Conservation (phyloP, 2,329 filamentous ascomycete genomes). For the Sporothrix mexicana region DNA sequence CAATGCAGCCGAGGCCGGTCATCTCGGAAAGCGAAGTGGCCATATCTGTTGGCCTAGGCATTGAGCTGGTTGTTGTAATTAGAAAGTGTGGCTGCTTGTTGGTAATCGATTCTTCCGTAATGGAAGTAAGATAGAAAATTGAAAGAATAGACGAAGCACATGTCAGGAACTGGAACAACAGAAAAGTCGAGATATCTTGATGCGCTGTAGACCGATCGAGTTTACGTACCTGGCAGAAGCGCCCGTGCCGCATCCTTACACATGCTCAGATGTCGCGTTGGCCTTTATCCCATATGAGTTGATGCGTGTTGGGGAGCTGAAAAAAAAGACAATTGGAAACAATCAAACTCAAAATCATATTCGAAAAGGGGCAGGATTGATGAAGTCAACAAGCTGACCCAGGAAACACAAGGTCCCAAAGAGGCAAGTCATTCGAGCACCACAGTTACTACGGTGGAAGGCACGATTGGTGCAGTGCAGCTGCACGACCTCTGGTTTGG, state of each 20-base stretch:
- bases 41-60: neutral
- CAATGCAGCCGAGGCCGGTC: neutral
- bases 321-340: neutral
- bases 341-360: neutral
- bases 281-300: neutral
- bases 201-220: neutral
- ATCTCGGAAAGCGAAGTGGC: neutral
- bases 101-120: too few relatives aligned
- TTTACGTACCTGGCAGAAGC: conserved; percentile 1
- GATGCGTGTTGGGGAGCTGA: neutral
- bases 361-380: neutral
- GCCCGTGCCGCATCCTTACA: neutral
- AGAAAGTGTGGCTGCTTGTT: too few relatives aligned
- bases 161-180: too few relatives aligned
- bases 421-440: conserved; percentile 19
- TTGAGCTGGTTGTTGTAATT: too few relatives aligned
- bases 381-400: conserved; percentile 6
- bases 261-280: neutral
- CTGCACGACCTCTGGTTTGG: neutral
- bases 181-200: too few relatives aligned
- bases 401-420: conserved; percentile 9
- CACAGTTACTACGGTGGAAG: neutral
- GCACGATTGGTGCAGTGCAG: too few relatives aligned
- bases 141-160: too few relatives aligned
- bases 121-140: too few relatives aligned